Conservation (phyloP, 768 basidiomycete genomes). For the Rhodotorula diobovata region DNA sequence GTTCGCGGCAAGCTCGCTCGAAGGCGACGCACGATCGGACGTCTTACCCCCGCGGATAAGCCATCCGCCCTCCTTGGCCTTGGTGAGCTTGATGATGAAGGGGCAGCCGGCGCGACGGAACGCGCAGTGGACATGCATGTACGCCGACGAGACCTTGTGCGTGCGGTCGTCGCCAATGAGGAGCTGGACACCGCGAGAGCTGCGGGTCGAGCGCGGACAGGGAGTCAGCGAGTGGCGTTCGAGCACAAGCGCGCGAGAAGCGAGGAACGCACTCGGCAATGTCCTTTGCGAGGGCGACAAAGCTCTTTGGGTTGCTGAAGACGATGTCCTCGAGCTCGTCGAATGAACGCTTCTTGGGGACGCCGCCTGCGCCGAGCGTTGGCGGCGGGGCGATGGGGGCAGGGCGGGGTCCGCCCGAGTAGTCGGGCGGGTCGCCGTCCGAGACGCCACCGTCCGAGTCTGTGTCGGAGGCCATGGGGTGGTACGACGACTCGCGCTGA, state of each 20-base stretch:
- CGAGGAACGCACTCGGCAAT: constrained; percentile 30
- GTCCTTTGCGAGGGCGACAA: constrained; percentile 9
- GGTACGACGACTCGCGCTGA: constrained; percentile 3
- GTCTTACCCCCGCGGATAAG: constrained; percentile 7
- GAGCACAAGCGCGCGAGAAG: neutral
- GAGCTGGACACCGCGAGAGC: constrained; percentile 16
- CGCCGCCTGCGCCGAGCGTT: neutral
- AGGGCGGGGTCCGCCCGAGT: neutral
- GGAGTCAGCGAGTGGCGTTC: neutral
- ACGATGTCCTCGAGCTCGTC: constrained; percentile 37
- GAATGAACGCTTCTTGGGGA: constrained; percentile 9
- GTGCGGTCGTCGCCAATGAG: constrained; percentile 36
- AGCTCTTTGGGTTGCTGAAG: constrained; percentile 28
- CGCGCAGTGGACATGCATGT: constrained; percentile 38
- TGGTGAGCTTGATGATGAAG: constrained; percentile 31
- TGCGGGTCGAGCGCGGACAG: neutral
- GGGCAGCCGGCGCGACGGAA: constrained; percentile 31
- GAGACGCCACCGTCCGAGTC: constrained; percentile 8
- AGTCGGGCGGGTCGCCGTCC: constrained; percentile 30
- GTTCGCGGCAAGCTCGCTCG: no score
- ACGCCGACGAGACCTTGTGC: constrained; percentile 30
- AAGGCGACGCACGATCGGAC: neutral
- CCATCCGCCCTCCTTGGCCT: constrained; percentile 37
- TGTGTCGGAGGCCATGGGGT: constrained; percentile 21
- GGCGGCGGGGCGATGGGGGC: constrained; percentile 7